Evolutionary conservation across 2,329 filamentous ascomycete genomes (phyloP), one percentile per base, ranked within the genome.

Genomic region (Penicillium sp.): DNA sequence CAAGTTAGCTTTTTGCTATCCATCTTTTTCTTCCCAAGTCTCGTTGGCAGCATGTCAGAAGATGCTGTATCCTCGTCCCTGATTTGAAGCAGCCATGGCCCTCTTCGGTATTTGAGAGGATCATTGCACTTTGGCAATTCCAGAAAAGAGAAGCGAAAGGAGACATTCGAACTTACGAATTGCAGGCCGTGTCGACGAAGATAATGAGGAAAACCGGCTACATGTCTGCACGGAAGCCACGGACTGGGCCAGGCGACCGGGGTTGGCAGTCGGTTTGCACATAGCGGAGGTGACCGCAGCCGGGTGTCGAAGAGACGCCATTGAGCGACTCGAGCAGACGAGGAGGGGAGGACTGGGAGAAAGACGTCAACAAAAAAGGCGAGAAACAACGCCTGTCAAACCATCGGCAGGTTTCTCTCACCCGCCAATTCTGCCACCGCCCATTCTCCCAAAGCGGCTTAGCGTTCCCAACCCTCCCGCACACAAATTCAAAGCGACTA

Each of bases 181-280:
- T 41, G 45, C 48, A 43, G 42, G 38, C 47, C 54, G 59, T 55
- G 56, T 41, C 23, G 49, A 46, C 18, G 51, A 54, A 43, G 44
- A 62, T 54, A 57, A 50, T 43, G 58, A 53, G 39, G n/a, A n/a
- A n/a, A 55, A 53, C 30, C 53, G 50, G 45, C 54, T 62, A 54
- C 47, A 56, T 52, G 53, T 54, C 46, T 55, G 54, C 27, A 54
- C 51, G 33, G 54, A 58, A 48, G 53, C 54, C 42, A 58, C 50
- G 49, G 55, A 54, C 28, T 51, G 57, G 38, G 50, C 45, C 36
- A 65, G 46, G 44, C 50, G 58, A 32, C 62, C 51, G 39, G 58
- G 51, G 43, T 56, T 47, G 21, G 47, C 41, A 20, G 58, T 57
- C 53, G 65, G 64, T 43, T 54, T 65, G 53, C 62, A 63, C 53